Base-by-base conservation (phyloP, 192 early-diverging fungal genomes). In the Mortierella antarctica region DNA sequence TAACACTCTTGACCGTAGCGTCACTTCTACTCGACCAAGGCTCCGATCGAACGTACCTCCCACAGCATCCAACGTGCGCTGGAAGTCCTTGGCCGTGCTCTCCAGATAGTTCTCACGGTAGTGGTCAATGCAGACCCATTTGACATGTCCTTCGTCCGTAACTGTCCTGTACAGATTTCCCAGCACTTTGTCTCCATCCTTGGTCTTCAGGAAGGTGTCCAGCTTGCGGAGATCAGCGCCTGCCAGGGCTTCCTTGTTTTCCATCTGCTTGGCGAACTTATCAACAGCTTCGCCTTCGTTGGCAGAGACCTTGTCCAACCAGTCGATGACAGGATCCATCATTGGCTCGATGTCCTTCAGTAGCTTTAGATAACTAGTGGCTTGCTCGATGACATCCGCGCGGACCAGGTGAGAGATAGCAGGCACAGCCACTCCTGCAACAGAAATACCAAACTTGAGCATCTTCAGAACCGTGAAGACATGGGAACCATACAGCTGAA, bases 61-160 rank as follows among this genome's bases (percentile, higher is more conserved):
- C 1, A 62, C 58, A 0, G 69, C 42, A 55, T 71, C 59, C 41
- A 71, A 20, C 42, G 46, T 11, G 1, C 59, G 40, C 49, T 42
- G 58, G n/a, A 71, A 71, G 0, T 41, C 69, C 11, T 54, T 53
- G 57, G 58, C 69, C 2, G 49, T 2, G 21, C 3, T 62, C 51
- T 61, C 59, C 55, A 55, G 59, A 12, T 72, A 59, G 48, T 50
- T 59, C 20, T 42, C 39, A 0, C 67, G 67, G 57, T 50, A 69
- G 47, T 69, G 70, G 53, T 72, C 60, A 12, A 63, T 31, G 52
- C 70, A 72, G 6, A 72, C 70, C 70, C 70, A 72, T 20, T 72
- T 72, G 61, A 72, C 70, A n/a, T 72, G 60, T 40, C 70, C 70
- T 31, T 62, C 61, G 14, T 57, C 50, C 21, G 70, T 72, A 42